These are phyloP conservation scores for Cucurbita pepo DNA, from an alignment of 306 rosid genomes.

Conservation along the genomic window DNA sequence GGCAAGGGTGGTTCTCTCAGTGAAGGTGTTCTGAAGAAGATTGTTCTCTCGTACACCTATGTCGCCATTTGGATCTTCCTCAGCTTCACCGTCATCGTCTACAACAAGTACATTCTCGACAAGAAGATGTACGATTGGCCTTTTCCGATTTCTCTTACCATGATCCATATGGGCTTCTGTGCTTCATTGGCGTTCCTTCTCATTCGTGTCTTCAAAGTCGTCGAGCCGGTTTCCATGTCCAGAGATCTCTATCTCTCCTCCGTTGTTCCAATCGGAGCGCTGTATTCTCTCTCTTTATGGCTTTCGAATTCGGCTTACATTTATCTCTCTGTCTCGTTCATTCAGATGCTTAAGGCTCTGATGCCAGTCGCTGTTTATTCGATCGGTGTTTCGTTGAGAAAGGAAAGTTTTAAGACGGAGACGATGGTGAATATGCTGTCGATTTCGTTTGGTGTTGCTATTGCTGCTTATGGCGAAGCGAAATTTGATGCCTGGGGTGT, in stretches of 20 bases:
- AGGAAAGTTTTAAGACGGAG: conserved; percentile 43
- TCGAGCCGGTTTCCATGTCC: conserved; percentile 65
- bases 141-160: conserved; percentile 74
- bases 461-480: conserved; percentile 85
- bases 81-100: conserved; percentile 74
- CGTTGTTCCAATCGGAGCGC: conserved; percentile 79
- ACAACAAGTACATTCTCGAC: conserved; percentile 93
- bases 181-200: conserved; percentile 53
- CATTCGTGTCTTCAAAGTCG: conserved; percentile 48
- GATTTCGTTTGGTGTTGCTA: conserved; percentile 64
- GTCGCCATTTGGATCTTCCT: conserved; percentile 83
- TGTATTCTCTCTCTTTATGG: conserved; percentile 74
- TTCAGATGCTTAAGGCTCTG: conserved; percentile 86
- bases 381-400: conserved; percentile 44
- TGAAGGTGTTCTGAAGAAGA: conserved; percentile 66
- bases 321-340: conserved; percentile 79
- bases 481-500: conserved; percentile 71
- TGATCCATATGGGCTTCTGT: conserved; percentile 90
- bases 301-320: conserved; percentile 86
- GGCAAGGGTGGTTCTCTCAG: conserved; percentile 67
- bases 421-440: conserved; percentile 80
- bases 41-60: conserved; percentile 62
- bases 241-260: conserved; percentile 59
- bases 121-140: conserved; percentile 90
- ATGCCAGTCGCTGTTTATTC: conserved; percentile 94